A percentile compares a stretch with the other conserved stretches of the same genome.
Evolutionary conservation across 2,329 filamentous ascomycete species (phyloP).

Genomic region (Cyclaneusma minus): DNA sequence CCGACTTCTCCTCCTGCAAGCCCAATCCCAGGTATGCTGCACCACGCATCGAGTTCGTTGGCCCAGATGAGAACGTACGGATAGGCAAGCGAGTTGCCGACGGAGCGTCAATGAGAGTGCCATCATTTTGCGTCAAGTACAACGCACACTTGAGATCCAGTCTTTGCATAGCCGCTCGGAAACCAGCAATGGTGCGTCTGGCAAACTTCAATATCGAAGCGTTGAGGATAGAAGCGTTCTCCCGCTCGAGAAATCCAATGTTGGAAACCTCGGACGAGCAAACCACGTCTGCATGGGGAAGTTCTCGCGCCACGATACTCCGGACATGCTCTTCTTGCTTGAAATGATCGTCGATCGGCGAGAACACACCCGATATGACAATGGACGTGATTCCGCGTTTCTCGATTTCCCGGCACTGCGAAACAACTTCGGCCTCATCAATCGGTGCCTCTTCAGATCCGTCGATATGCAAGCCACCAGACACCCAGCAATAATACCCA

Average conservation of each 20-base stretch:
- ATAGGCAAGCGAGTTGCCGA: conserved; percentile 41
- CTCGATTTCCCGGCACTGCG: conserved; percentile 8
- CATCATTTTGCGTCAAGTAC: conserved; percentile 49
- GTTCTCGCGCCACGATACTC: conserved; percentile 28
- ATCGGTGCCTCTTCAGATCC: conserved; percentile 25
- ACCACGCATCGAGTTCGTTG: conserved; percentile 48
- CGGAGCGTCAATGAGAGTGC: conserved; percentile 38
- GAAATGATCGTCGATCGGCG: conserved; percentile 36
- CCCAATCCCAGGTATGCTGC: conserved; percentile 35
- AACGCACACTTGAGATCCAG: conserved; percentile 26
- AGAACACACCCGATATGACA: conserved; percentile 41
- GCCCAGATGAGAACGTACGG: conserved; percentile 44
- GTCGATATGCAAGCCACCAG: conserved; percentile 23
- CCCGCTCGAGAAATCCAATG: conserved; percentile 35
- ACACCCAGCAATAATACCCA: conserved; percentile 29
- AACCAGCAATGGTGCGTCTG: conserved; percentile 36
- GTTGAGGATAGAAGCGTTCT: conserved; percentile 50
- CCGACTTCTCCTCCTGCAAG: conserved; percentile 10
- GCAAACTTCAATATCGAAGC: conserved; percentile 44
- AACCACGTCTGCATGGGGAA: conserved; percentile 31
- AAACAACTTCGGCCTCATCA: conserved; percentile 18
- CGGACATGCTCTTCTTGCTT: conserved; percentile 34
- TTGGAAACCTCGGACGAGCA: conserved; percentile 34
- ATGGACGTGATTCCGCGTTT: conserved; percentile 24
- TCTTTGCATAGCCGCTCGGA: conserved; percentile 32